Base-by-base conservation (phyloP, 2,329 filamentous ascomycete genomes). In the Aspergillus carbonarius region DNA sequence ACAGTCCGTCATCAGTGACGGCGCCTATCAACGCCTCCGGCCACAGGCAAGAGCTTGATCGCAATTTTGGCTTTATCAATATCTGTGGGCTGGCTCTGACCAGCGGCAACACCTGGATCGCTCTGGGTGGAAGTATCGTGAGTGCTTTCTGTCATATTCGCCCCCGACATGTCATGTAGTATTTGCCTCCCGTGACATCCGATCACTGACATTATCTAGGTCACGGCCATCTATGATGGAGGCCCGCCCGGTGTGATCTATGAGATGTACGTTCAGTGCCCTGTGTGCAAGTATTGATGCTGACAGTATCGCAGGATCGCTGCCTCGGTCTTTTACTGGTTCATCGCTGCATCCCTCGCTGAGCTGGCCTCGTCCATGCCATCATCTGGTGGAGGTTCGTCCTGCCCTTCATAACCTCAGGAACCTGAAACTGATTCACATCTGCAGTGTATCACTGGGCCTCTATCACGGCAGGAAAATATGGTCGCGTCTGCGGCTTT, bases 21-120 rank as follows among this genome's bases (percentile, higher is more conserved):
- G 68, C 79, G n/a, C 51, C 51, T 12, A 70, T 88, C 68, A 88
- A 88, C 66, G 85, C 84, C 1, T 86, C 85, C 1, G 86, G 86
- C 5, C 85, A 88, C 70, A 78, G 76, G 61, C 85, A 88, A 70
- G 85, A 88, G 68, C 73, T 88, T 39, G 81, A 82, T 56, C 79
- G 86, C n/a, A 86, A 88, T 66, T 88, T 87, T 69, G 81, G 83
- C 34, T 74, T 88, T 5, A 64, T 86, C 46, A 82, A 81, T 49
- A 81, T 87, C 39, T 83, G 84, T 54, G 84, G 83, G 23, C 78
- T 85, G 47, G 85, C 83, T 0, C 71, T 88, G 50, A 87, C 84
- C 1, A 83, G 86, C 25, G 85, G 87, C 69, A 87, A 86, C 65
- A 85, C 85, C 13, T 88, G 85, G 85, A 80, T 85, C 52, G 84